Evolutionary conservation across 495 filamentous ascomycete species (phyloP).

Genomic region (Jackrogersella multiformis): DNA sequence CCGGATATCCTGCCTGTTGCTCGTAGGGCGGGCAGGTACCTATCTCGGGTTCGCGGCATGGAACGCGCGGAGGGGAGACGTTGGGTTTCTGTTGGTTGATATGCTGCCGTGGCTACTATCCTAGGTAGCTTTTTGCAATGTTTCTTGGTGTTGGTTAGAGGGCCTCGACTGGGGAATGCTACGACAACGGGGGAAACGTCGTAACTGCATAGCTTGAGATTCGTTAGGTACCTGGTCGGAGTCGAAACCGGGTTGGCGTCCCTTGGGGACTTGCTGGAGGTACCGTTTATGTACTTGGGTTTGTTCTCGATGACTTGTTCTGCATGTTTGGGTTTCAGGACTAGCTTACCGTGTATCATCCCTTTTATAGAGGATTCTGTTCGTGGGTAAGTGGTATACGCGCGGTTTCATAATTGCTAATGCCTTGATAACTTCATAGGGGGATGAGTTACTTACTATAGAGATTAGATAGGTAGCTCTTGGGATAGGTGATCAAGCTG

Average conservation of each 20-base stretch:
- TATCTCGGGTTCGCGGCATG: no score
- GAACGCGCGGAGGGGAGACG: no score
- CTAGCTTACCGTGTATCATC: not conserved
- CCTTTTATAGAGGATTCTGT: not conserved
- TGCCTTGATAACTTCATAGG: no score
- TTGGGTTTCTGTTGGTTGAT: no score
- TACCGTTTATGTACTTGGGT: not conserved
- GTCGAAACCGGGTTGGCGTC: conserved; percentile 4
- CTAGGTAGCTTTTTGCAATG: no score
- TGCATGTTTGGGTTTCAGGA: not conserved
- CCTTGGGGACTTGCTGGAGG: not conserved
- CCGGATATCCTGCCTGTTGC: not conserved
- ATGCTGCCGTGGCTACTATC: no score
- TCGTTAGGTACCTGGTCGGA: not conserved
- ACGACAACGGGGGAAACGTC: not conserved
- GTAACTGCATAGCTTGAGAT: not conserved
- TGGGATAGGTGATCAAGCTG: not conserved
- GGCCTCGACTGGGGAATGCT: not conserved
- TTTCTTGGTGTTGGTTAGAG: not conserved
- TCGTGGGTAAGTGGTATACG: not conserved
- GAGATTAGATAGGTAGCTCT: not conserved
- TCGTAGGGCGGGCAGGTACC: not conserved
- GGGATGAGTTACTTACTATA: not conserved
- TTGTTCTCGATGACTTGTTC: not conserved
- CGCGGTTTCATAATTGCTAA: not conserved